phyloP scores from a whole-genome alignment of 139 green algal species.

The Volvox reticuliferus region DNA sequence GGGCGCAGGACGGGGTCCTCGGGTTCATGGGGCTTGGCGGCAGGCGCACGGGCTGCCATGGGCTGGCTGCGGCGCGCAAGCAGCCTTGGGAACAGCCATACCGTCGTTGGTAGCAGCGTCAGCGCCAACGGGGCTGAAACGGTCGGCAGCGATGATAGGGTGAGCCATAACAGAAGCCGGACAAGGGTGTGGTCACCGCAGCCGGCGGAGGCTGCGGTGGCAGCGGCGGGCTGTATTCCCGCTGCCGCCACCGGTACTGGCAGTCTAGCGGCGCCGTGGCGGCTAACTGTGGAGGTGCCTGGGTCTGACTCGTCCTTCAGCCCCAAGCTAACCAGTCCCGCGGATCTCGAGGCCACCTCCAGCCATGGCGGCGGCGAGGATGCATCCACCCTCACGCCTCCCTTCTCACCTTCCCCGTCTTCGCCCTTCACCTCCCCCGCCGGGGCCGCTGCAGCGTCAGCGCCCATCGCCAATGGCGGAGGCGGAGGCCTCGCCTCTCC shows the following conservation, averaged over 20 bases:
- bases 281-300: not conserved
- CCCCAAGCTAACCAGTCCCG: not conserved
- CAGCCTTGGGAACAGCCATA: not conserved
- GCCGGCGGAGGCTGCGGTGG: too few relatives aligned
- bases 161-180: not conserved
- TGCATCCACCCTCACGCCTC: not conserved
- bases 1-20: not conserved
- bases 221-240: not conserved
- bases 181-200: not conserved
- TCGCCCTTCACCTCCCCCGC: not conserved
- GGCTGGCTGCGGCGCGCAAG: conserved; percentile 8
- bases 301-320: not conserved
- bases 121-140: not conserved
- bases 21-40: not conserved
- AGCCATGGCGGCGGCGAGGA: not conserved
- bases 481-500: not conserved
- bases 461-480: not conserved
- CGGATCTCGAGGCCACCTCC: not conserved
- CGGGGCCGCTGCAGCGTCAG: not conserved
- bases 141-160: not conserved
- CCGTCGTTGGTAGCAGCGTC: not conserved
- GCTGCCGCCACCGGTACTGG: not conserved
- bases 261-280: not conserved
- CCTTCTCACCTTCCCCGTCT: not conserved
- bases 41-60: not conserved